Base-by-base conservation (phyloP, 2,329 filamentous ascomycete genomes). In the Sclerotinia borealis region DNA sequence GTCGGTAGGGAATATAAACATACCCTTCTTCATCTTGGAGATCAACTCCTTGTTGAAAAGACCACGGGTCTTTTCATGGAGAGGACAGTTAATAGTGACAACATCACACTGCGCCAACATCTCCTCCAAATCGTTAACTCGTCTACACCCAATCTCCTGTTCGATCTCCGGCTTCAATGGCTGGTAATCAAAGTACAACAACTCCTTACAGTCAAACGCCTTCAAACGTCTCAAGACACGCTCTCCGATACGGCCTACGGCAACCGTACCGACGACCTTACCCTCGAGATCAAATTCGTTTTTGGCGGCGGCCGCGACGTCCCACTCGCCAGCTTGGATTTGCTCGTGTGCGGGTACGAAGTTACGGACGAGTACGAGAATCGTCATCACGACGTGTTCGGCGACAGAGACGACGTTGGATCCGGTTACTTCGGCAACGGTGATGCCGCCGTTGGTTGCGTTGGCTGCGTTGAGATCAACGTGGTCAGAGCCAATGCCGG, bases 151-250 rank as follows among this genome's bases (percentile, higher is more conserved):
- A 79, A 98, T 98, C 83, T 97, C 93, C 79, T 90, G 87, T 86
- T 98, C 93, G 73, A 87, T 83, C 82, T 96, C 92, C 66, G 91
- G 75, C 66, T 80, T 83, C 69, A 99, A 84, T 59, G 93, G 92
- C 85, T 99, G 95, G 89, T 99, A 99, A 83, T 99, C 95, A 78
- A 91, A 98, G 90, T 99, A 99, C 68, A 98, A 86, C 58, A 99
- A 86, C 85, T 98, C 93, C 88, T 96, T 96, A 91, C 95, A 99
- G 84, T 96, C 93, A 76, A 99, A 99, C 70, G 93, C 83, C 87
- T 96, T 96, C 74, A 99, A 89, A 70, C 95, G 88, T 78, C 93
- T 90, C 72, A 99, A 87, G 64, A 99, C 95, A 80, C 95, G 93
- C 87, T 98, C 93, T 74, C 95, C 95, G 74, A 99, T 99, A 77